A percentile compares a stretch with the other conserved stretches of the same genome.
These are phyloP conservation scores for Leccinum uliginosum DNA, from an alignment of 768 basidiomycete species.

Conservation along the genomic window DNA sequence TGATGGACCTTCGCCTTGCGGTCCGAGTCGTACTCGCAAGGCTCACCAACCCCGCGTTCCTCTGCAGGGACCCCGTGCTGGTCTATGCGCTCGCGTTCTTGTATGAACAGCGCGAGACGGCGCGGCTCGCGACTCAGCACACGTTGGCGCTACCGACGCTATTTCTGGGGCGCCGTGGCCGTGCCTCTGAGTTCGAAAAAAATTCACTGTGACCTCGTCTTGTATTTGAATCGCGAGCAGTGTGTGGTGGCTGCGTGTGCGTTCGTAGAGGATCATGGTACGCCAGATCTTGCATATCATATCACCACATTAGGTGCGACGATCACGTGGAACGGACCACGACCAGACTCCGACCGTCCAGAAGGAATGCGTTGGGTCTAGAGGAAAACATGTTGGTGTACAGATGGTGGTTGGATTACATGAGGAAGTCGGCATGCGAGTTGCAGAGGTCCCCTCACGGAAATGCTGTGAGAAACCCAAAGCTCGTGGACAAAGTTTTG, in stretches of 20 bases:
- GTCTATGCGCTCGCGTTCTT: slow-evolving; percentile 13
- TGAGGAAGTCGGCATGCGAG: slow-evolving; percentile 7
- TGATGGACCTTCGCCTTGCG: too few species aligned
- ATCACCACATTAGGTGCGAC: too few species aligned
- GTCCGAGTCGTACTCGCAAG: slow-evolving; percentile 2
- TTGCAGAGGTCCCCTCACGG: slow-evolving; percentile 4
- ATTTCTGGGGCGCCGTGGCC: neutral
- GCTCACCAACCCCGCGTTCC: neutral
- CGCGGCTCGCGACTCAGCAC: too few species aligned
- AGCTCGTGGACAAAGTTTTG: neutral
- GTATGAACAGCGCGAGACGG: neutral
- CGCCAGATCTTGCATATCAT: too few species aligned
- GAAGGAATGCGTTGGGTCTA: neutral
- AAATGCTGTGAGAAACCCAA: neutral
- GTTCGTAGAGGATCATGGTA: too few species aligned
- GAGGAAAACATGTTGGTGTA: neutral
- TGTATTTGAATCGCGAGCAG: slow-evolving; percentile 13
- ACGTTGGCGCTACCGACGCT: slow-evolving; percentile 6
- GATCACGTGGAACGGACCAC: too few species aligned
- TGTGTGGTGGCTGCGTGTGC: too few species aligned
- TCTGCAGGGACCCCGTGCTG: slow-evolving; percentile 3
- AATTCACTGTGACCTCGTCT: slow-evolving; percentile 7
- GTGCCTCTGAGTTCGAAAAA: slow-evolving; percentile 9
- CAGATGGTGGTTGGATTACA: slow-evolving; percentile 13
- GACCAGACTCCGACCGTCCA: neutral